phyloP scores from a whole-genome alignment of 805 yeast genomes.

The Kluyveromyces dobzhanskii region DNA sequence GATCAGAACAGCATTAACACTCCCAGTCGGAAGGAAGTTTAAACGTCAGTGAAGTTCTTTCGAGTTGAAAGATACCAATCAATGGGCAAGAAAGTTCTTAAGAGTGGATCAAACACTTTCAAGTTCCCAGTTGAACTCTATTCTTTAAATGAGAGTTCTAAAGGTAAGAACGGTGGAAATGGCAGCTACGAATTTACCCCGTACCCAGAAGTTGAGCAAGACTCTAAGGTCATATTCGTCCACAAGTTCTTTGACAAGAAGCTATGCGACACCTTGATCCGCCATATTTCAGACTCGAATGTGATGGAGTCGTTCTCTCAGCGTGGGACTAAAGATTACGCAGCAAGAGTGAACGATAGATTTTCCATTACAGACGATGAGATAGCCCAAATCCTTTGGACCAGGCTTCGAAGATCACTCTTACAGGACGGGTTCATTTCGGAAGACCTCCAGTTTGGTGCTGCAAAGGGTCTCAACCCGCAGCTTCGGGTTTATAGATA shows the following conservation, averaged over 20 bases:
- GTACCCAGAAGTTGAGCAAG: conserved; percentile 5
- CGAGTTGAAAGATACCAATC: too few species aligned
- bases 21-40: too few species aligned
- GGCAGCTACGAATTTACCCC: conserved; percentile 5
- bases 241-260: conserved; percentile 5
- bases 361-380: conserved; percentile 32
- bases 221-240: conserved; percentile 9
- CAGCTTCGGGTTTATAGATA: conserved; percentile 50
- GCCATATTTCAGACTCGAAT: conserved; percentile 2
- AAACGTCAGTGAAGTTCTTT: too few species aligned
- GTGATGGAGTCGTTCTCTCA: conserved; percentile 8
- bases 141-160: conserved; percentile 1
- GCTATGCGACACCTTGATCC: conserved; percentile 4
- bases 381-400: conserved; percentile 36
- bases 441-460: conserved; percentile 27
- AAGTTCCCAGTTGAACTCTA: conserved; percentile 6
- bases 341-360: conserved; percentile 51
- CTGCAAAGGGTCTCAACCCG: conserved; percentile 44
- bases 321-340: conserved; percentile 35
- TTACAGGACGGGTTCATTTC: conserved; percentile 24
- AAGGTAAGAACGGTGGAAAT: background rate
- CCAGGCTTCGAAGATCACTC: conserved; percentile 30
- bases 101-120: background rate
- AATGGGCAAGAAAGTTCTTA: conserved; percentile 1
- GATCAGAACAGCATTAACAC: too few species aligned